Conservation (phyloP, 148 eudicot genomes). For the Camellia japonica region DNA sequence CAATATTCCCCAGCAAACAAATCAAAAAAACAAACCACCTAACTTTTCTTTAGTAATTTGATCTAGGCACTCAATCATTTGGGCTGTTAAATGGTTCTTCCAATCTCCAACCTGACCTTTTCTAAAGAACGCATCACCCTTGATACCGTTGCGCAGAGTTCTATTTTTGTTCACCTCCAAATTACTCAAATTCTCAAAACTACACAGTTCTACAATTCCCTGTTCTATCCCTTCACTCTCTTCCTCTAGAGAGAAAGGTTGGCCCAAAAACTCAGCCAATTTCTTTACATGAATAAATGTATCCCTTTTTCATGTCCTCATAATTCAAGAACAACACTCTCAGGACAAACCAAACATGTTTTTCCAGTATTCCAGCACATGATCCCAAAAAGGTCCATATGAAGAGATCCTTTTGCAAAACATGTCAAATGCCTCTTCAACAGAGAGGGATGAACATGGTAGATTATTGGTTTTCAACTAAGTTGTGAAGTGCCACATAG, state of each 20-base stretch:
- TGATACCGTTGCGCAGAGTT: no score
- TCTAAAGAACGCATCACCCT: no score
- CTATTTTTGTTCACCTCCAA: background rate
- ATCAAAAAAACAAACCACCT: no score
- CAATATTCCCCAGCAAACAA: no score
- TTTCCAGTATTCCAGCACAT: background rate
- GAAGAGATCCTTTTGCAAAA: background rate
- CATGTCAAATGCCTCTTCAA: background rate
- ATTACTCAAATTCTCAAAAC: background rate
- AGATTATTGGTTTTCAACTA: no score
- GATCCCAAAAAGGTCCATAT: background rate
- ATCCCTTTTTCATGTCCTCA: background rate
- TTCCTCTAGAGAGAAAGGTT: background rate
- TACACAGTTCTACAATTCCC: background rate
- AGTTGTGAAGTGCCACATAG: no score
- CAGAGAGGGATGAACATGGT: background rate
- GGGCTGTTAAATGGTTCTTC: no score
- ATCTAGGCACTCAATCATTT: no score
- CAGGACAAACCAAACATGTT: background rate
- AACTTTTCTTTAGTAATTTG: no score
- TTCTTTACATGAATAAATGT: background rate
- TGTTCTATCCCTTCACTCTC: background rate
- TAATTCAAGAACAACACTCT: background rate
- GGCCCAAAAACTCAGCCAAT: background rate
- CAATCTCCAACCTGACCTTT: no score